Conservation (phyloP, 768 basidiomycete genomes). For the Russula compacta region DNA sequence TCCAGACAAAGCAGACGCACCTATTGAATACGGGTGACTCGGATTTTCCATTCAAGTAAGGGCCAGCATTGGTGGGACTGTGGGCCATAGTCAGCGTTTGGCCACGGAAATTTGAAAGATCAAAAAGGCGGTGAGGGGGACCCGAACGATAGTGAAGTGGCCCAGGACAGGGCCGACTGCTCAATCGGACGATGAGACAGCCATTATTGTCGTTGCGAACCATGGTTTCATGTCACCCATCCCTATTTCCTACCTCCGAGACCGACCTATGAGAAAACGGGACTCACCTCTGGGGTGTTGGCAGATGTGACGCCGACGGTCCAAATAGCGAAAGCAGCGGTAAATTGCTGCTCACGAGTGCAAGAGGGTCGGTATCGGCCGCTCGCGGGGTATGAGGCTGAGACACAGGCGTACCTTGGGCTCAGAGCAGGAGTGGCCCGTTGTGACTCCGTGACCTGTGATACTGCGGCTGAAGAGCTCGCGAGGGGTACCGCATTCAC, state of each 20-base stretch:
- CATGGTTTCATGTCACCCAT: neutral
- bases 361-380: neutral
- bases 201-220: neutral
- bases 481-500: neutral
- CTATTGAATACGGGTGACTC: constrained; percentile 9
- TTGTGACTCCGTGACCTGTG: neutral
- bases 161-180: neutral
- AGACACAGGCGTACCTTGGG: neutral
- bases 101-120: neutral
- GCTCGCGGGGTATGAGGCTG: too few relatives aligned
- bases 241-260: neutral
- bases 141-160: neutral
- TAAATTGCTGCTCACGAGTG: neutral
- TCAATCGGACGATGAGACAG: neutral
- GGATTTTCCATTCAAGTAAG: constrained; percentile 15
- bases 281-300: constrained; percentile 30
- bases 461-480: neutral
- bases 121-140: neutral
- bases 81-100: neutral
- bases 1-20: neutral
- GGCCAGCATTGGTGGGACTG: constrained; percentile 11
- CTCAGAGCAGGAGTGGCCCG: neutral
- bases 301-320: constrained; percentile 23
- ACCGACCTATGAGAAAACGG: neutral
- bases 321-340: constrained; percentile 11